Conservation (phyloP, 2,329 filamentous ascomycete genomes). For the Myriosclerotinia duriaeana region DNA sequence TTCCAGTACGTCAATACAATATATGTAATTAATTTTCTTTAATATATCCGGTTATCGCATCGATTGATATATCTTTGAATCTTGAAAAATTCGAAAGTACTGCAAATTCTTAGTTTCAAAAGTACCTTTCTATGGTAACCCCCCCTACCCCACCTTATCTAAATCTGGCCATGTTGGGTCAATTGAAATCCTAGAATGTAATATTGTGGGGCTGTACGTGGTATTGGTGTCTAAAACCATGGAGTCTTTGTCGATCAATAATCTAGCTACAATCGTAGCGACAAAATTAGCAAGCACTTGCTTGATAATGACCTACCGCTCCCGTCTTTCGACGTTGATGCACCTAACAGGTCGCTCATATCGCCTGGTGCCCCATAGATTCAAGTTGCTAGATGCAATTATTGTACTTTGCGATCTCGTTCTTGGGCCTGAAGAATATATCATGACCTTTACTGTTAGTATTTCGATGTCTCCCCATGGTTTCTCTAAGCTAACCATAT, state of each 20-base stretch:
- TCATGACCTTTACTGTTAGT: not conserved
- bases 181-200: not conserved
- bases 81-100: too few species aligned
- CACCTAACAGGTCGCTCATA: not conserved
- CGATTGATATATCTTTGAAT: too few species aligned
- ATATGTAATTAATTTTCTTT: too few species aligned
- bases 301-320: not conserved
- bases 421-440: not conserved
- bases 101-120: too few species aligned
- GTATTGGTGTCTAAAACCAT: not conserved
- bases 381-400: slow-evolving; percentile 8
- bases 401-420: slow-evolving; percentile 1
- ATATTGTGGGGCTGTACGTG: not conserved
- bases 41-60: too few species aligned
- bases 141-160: too few species aligned
- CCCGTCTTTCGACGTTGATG: slow-evolving; percentile 7
- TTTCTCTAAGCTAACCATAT: not conserved
- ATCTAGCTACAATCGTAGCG: not conserved
- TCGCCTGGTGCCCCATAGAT: not conserved
- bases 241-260: not conserved
- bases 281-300: not conserved
- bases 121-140: too few species aligned
- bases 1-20: too few species aligned
- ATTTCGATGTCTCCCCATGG: not conserved
- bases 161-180: too few species aligned